phyloP scores from a whole-genome alignment of 331 rosid species.

The Quercus tomentella region DNA sequence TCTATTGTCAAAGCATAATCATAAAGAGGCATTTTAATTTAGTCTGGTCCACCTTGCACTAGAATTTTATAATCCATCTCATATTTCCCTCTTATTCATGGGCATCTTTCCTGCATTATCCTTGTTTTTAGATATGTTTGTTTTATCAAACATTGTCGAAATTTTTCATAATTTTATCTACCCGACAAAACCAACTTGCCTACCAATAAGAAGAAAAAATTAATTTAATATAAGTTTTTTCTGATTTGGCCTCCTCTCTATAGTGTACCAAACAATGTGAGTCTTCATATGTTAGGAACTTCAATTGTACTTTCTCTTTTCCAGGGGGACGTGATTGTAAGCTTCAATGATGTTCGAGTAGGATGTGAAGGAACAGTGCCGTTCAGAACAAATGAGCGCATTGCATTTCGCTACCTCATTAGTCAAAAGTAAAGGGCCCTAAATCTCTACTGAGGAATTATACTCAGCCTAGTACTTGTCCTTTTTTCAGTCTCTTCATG shows the following conservation, averaged over 20 bases:
- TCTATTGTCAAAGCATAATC: slow-evolving; percentile 1
- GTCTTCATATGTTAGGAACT: neutral
- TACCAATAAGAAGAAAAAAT: neutral
- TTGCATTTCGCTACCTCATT: slow-evolving; percentile 88
- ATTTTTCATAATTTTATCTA: neutral
- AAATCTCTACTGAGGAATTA: slow-evolving; percentile 16
- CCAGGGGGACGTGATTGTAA: slow-evolving; percentile 97
- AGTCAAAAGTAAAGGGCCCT: slow-evolving; percentile 75
- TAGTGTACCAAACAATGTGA: neutral
- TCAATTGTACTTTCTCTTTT: slow-evolving; percentile 14
- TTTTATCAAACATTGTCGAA: neutral
- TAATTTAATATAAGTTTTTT: neutral
- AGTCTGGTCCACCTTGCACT: slow-evolving; percentile 6
- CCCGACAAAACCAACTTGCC: neutral
- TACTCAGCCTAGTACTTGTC: slow-evolving; percentile 4
- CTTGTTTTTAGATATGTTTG: slow-evolving; percentile 6
- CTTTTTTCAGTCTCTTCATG: slow-evolving; percentile 5
- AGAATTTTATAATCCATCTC: neutral
- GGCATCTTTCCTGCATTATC: slow-evolving; percentile 3
- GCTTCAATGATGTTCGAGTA: slow-evolving; percentile 75
- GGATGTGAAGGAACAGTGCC: slow-evolving; percentile 98
- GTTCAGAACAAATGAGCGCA: slow-evolving; percentile 86
- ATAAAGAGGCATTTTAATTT: neutral
- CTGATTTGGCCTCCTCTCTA: neutral
- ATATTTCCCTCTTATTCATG: neutral